Evolutionary conservation across 495 filamentous ascomycete genomes (phyloP), one percentile per base, ranked within the genome.

Genomic region (Parathielavia appendiculata): DNA sequence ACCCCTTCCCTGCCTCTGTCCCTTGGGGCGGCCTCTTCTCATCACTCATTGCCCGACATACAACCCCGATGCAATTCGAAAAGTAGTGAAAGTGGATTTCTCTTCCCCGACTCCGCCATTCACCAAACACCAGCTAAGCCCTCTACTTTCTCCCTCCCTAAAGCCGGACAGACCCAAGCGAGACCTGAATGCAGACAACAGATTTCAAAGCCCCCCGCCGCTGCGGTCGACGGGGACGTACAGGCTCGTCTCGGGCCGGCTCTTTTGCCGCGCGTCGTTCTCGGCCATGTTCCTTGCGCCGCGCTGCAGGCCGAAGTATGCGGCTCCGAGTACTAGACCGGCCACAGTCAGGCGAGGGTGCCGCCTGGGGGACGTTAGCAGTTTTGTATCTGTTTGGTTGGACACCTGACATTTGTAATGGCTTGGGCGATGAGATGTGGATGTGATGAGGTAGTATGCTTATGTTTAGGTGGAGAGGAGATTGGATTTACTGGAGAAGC

Each of bases 191-290:
- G 40, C 14, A 19, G n/a, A 43, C 16, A 10, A 7, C 3, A 12
- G 17, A 7, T 0, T 6, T 64, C 40, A 78, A 56, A 79, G 68
- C 0, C 76, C 76, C 5, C 76, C 76, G 16, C 76, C 76, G 57
- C 76, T 79, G 34, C 76, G 69, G n/a, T 79, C 76, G 47, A 77
- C 75, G 57, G 69, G 75, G 34, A 79, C 76, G 57, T 77, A 75
- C 35, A 72, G 59, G 34, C 67, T 70, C 22, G 61, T 54, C 17
- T 57, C 57, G 51, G 58, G 39, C 35, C 69, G 63, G 54, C 61
- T 67, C 69, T 69, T 69, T 51, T 76, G 75, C 34, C 68, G 66
- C 9, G 52, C 52, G 64, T 78, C 75, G 69, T 78, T 78, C 40
- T 71, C 66, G 20, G 58, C 59, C 38, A 75, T 51, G 6, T 60